Percentiles rank a stretch among this genome's conserved stretches.
phyloP scores from a whole-genome alignment of 768 basidiomycete genomes.

The Trametes villosa region DNA sequence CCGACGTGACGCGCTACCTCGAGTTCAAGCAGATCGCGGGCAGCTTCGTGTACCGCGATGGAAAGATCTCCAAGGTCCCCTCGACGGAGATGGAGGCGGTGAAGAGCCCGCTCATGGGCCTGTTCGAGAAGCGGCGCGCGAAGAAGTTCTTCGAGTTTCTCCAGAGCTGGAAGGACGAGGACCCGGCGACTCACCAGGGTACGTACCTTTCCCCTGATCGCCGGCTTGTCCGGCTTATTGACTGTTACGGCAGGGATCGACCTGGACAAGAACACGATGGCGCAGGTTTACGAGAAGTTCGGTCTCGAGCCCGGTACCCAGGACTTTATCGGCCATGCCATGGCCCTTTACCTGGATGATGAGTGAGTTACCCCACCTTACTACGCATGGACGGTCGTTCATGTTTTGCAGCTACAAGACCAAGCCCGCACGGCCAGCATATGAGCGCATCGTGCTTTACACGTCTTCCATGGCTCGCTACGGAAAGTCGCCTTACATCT shows the following conservation, averaged over 20 bases:
- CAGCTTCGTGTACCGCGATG: conserved; percentile 96
- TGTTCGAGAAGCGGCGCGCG: conserved; percentile 97
- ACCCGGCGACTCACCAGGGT: conserved; percentile 98
- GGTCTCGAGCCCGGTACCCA: conserved; percentile 96
- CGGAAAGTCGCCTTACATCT: conserved; percentile 99
- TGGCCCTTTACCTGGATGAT: conserved; percentile 98
- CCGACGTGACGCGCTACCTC: conserved; percentile 97
- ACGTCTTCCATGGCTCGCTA: conserved; percentile 99
- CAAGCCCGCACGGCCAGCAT: conserved; percentile 87
- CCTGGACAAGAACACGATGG: conserved; percentile 92
- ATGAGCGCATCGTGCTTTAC: conserved; percentile 96
- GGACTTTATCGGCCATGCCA: conserved; percentile 98
- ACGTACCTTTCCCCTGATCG: conserved; percentile 18
- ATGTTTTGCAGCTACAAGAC: conserved; percentile 75
- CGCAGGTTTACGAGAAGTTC: conserved; percentile 93
- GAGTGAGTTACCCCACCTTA: conserved; percentile 66
- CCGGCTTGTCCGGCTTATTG: background rate
- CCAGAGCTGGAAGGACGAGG: conserved; percentile 93
- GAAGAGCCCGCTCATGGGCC: conserved; percentile 94
- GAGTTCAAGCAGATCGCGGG: conserved; percentile 99
- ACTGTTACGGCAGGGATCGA: conserved; percentile 62
- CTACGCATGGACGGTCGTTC: background rate
- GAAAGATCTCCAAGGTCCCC: conserved; percentile 96
- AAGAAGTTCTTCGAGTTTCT: conserved; percentile 99
- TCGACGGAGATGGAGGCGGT: conserved; percentile 98